These are phyloP conservation scores for Verticillium alfalfae DNA, from an alignment of 2,329 filamentous ascomycete species.

Conservation along the genomic window DNA sequence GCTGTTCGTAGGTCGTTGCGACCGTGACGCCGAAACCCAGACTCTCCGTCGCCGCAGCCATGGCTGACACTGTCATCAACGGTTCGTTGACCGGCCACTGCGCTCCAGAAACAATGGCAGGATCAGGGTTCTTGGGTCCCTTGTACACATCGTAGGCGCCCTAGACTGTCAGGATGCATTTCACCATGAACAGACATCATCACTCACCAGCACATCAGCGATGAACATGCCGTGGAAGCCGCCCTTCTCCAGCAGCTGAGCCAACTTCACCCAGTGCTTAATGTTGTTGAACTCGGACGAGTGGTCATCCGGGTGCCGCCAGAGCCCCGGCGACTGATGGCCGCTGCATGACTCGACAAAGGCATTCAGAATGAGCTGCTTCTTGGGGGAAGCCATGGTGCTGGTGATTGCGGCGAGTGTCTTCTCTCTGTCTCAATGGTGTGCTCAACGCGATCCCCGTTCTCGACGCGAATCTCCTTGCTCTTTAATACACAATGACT, in stretches of 20 bases:
- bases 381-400: conserved; percentile 17
- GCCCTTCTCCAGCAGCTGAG: conserved; percentile 27
- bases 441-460: neutral
- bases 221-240: conserved; percentile 33
- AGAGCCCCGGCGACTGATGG: conserved; percentile 39
- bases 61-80: conserved; percentile 54
- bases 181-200: neutral
- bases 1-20: conserved; percentile 63
- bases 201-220: conserved; percentile 23
- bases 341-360: conserved; percentile 34
- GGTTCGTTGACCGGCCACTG: conserved; percentile 72
- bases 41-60: conserved; percentile 62
- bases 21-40: conserved; percentile 66
- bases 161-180: conserved; percentile 8
- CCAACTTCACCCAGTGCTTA: conserved; percentile 26
- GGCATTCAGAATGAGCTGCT: conserved; percentile 33
- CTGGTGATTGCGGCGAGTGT: neutral
- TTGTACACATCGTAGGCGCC: conserved; percentile 67
- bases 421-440: neutral
- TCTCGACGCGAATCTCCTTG: too few species aligned
- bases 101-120: conserved; percentile 55
- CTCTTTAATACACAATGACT: neutral
- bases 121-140: conserved; percentile 41
- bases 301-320: conserved; percentile 53
- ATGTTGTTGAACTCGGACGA: conserved; percentile 14